These are phyloP conservation scores for Epichloe amarillans DNA, from an alignment of 2,329 filamentous ascomycete species.

Conservation along the genomic window DNA sequence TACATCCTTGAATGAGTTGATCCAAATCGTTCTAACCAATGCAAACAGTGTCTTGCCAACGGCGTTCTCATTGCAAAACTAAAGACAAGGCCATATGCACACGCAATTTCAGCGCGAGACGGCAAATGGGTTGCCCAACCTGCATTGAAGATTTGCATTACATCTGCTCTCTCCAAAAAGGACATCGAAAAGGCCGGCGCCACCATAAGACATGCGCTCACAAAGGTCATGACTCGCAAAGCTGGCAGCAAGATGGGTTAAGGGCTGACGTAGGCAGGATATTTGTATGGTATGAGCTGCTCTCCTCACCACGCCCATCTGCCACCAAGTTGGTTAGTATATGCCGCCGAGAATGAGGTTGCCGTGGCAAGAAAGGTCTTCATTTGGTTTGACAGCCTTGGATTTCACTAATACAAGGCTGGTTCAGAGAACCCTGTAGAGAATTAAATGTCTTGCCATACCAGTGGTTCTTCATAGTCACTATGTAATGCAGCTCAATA, in stretches of 20 bases:
- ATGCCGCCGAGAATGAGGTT: neutral
- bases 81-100: constrained; percentile 59
- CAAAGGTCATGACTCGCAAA: constrained; percentile 70
- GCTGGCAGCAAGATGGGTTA: constrained; percentile 26
- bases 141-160: constrained; percentile 83
- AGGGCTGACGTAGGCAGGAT: neutral
- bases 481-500: neutral
- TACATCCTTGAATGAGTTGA: neutral
- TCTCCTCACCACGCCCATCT: neutral
- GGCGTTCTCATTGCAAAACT: constrained; percentile 80
- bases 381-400: neutral
- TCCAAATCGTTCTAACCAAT: neutral
- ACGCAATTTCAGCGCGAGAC: constrained; percentile 53
- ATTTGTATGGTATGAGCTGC: neutral
- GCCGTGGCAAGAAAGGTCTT: neutral
- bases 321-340: neutral
- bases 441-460: neutral
- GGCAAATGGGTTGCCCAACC: constrained; percentile 58
- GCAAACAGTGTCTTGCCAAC: constrained; percentile 59
- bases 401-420: neutral
- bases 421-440: neutral
- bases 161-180: constrained; percentile 82
- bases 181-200: constrained; percentile 91
- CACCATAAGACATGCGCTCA: constrained; percentile 80
- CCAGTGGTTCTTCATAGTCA: neutral